Evolutionary conservation across 441 rosid genomes (phyloP).

Genomic region (Pelargonium myrrhifolium): DNA sequence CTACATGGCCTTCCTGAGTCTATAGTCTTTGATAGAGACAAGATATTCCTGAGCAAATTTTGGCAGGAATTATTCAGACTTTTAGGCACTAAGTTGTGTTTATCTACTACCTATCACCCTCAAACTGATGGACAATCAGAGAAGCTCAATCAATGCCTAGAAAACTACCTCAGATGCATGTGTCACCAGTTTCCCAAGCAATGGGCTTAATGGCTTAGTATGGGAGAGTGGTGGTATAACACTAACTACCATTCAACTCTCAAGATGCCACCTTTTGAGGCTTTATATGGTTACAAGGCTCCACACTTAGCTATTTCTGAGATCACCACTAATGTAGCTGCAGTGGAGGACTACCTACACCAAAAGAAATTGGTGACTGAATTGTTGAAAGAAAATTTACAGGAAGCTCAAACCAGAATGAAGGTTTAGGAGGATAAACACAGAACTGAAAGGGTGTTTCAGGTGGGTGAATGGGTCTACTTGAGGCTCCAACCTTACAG

Average conservation of each 20-base stretch:
- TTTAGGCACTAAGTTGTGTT: not conserved
- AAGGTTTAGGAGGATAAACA: not conserved
- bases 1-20: not conserved
- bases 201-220: not conserved
- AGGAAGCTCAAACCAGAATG: not conserved
- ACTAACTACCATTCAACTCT: not conserved
- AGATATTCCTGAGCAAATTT: not conserved
- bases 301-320: not conserved
- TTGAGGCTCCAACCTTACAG: not conserved
- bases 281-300: no score
- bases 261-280: no score
- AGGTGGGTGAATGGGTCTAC: not conserved
- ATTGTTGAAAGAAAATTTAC: not conserved
- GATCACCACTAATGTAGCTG: not conserved
- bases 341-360: not conserved
- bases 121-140: no score
- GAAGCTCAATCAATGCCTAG: not conserved
- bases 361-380: no score
- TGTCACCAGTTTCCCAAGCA: not conserved
- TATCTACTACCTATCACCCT: not conserved
- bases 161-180: not conserved
- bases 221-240: not conserved
- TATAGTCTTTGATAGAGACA: not conserved
- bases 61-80: not conserved
- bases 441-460: not conserved